A percentile compares a stretch with the other conserved stretches of the same genome.
These are phyloP conservation scores for Flaveria linearis DNA, from an alignment of 129 eudicot species.

Conservation along the genomic window DNA sequence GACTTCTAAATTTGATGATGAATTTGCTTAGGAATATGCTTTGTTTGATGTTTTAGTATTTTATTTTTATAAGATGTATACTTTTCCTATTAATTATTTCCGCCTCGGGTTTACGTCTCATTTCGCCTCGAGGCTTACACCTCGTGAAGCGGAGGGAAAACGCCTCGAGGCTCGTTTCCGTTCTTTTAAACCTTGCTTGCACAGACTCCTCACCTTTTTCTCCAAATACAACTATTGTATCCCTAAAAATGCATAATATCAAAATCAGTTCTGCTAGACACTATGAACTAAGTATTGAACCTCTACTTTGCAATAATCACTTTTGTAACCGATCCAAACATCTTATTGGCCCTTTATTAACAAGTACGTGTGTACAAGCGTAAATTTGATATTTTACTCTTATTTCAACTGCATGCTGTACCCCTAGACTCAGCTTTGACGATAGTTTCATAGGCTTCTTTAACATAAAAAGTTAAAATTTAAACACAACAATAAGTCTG, in stretches of 20 bases:
- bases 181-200: background rate
- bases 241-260: background rate
- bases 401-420: background rate
- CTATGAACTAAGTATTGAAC: background rate
- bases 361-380: background rate
- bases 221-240: background rate
- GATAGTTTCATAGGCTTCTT: slow-evolving; percentile 5
- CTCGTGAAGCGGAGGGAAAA: no score
- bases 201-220: background rate
- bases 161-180: no score
- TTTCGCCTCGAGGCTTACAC: no score
- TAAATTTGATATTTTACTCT: background rate
- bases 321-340: background rate
- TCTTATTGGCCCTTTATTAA: background rate
- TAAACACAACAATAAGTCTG: background rate
- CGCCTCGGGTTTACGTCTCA: no score
- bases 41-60: no score
- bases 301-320: background rate
- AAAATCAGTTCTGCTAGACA: background rate
- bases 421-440: slow-evolving; percentile 8
- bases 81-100: no score
- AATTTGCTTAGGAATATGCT: no score
- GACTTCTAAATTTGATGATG: no score
- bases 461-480: slow-evolving; percentile 6
- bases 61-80: no score